Conservation (phyloP, 2,329 filamentous ascomycete species). For the Cercospora zeae-maydis region DNA sequence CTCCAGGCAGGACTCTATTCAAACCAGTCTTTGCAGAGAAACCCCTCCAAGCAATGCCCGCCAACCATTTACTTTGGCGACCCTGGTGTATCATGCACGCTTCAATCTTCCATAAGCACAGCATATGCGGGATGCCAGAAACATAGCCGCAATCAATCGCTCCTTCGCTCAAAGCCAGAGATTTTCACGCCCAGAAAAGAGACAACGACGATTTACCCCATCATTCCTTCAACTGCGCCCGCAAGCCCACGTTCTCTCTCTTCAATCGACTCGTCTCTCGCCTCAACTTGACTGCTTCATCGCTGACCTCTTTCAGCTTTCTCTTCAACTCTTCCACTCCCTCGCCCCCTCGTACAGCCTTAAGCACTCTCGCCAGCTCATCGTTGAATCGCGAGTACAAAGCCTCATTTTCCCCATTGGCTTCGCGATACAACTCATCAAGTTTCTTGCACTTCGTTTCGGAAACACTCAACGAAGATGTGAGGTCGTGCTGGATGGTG, state of each 20-base stretch:
- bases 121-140: too few species aligned
- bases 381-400: slow-evolving; percentile 88
- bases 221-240: slow-evolving; percentile 47
- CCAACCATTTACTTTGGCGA: too few species aligned
- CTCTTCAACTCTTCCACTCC: slow-evolving; percentile 74
- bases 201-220: too few species aligned
- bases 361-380: slow-evolving; percentile 80
- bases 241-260: slow-evolving; percentile 70
- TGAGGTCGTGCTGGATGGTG: slow-evolving; percentile 66
- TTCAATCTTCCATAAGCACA: too few species aligned
- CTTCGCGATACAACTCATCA: slow-evolving; percentile 84
- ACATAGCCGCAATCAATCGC: too few species aligned
- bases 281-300: slow-evolving; percentile 72
- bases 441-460: slow-evolving; percentile 77
- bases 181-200: too few species aligned
- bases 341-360: slow-evolving; percentile 68
- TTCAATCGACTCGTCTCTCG: slow-evolving; percentile 82
- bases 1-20: too few species aligned
- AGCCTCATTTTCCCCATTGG: slow-evolving; percentile 85
- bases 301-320: slow-evolving; percentile 67
- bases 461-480: slow-evolving; percentile 64
- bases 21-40: too few species aligned
- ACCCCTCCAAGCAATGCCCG: too few species aligned
- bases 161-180: too few species aligned
- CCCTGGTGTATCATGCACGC: too few species aligned